A percentile compares a stretch with the other conserved stretches of the same genome.
Evolutionary conservation across 768 basidiomycete species (phyloP).

Genomic region (Leccinum boreale): DNA sequence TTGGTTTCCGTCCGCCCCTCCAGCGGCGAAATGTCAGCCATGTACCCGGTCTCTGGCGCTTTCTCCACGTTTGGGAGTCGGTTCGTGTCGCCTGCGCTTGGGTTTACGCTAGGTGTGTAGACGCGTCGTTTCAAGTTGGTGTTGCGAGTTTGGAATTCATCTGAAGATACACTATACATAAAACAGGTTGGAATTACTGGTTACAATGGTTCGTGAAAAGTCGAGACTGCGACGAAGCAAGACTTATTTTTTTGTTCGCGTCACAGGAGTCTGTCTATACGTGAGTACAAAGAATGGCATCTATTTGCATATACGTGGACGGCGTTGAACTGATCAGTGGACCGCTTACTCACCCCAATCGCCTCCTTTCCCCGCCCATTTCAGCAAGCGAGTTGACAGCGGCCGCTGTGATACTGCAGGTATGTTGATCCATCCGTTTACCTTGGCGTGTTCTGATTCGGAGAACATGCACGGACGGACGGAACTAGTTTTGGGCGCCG

Average conservation of each 20-base stretch:
- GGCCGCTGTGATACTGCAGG: constrained; percentile 51
- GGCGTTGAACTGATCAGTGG: not conserved
- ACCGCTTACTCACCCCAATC: not conserved
- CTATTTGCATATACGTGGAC: not conserved
- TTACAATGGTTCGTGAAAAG: constrained; percentile 42
- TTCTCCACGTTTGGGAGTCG: constrained; percentile 57
- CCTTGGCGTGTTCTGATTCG: not conserved
- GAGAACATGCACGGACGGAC: not conserved
- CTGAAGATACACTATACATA: not conserved
- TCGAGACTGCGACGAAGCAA: not conserved
- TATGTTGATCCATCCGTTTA: constrained; percentile 10
- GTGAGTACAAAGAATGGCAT: constrained; percentile 22
- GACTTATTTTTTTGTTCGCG: not conserved
- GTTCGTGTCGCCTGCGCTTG: constrained; percentile 58
- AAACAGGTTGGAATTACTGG: constrained; percentile 56
- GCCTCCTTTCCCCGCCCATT: not conserved
- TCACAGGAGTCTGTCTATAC: constrained; percentile 38
- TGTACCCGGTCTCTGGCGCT: constrained; percentile 60
- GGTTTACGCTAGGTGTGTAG: constrained; percentile 49
- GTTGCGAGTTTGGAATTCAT: not conserved
- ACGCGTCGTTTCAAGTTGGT: not conserved
- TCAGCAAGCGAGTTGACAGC: constrained; percentile 57
- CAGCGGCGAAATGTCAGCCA: constrained; percentile 64
- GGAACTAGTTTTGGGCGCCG: constrained; percentile 42
- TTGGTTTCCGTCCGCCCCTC: not conserved